Evolutionary conservation across 257 asterid species (phyloP).

Genomic region (Anisodus acutangulus): DNA sequence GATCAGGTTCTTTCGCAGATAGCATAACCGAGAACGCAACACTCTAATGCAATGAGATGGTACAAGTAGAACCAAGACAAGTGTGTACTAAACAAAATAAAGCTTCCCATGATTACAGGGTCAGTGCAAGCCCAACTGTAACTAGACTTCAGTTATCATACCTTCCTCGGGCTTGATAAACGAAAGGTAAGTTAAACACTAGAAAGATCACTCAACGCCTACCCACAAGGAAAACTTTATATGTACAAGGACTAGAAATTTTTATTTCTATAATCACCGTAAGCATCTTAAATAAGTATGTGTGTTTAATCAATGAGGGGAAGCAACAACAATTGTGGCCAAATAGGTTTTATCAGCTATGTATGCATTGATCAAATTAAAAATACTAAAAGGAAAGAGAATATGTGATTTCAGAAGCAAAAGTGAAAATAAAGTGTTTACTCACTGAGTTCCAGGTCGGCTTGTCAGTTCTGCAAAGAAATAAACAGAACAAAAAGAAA

Average conservation of each 20-base stretch:
- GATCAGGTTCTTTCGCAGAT: not conserved
- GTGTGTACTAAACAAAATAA: conserved; percentile 6
- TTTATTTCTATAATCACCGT: not conserved
- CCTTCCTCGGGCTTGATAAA: conserved; percentile 16
- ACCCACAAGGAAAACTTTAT: not conserved
- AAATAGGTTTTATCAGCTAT: not conserved
- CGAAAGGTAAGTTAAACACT: not conserved
- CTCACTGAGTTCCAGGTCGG: conserved; percentile 98
- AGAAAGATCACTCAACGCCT: conserved; percentile 18
- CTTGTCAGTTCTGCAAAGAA: conserved; percentile 70
- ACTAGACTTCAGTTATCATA: conserved; percentile 20
- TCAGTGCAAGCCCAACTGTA: not conserved
- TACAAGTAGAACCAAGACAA: not conserved
- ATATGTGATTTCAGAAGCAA: conserved; percentile 25
- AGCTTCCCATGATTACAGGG: not conserved
- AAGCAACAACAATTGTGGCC: conserved; percentile 24
- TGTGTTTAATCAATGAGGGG: not conserved
- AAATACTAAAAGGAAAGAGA: not conserved
- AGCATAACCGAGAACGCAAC: not conserved
- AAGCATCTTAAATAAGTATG: conserved; percentile 25
- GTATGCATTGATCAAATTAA: conserved; percentile 17
- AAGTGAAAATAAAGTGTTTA: conserved; percentile 31
- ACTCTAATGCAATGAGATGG: conserved; percentile 16
- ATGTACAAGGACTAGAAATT: not conserved
- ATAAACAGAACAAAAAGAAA: conserved; percentile 20